Base-by-base conservation (phyloP, 148 eudicot species). In the Chenopodium formosanum region DNA sequence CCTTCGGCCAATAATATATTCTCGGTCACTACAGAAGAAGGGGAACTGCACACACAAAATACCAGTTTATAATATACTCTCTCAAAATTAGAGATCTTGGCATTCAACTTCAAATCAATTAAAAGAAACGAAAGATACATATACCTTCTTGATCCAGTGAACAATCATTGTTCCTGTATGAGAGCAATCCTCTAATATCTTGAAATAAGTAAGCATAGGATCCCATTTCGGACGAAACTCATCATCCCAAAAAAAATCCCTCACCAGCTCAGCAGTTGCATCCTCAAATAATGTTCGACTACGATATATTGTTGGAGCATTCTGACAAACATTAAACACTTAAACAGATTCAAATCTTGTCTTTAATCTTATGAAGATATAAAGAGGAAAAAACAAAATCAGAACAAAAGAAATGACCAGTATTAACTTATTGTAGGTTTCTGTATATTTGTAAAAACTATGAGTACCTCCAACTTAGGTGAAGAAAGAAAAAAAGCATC, bases 241-340 rank as follows among this genome's bases (percentile, higher is more conserved):
- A 78, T 96, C 98, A 82, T 96, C 99, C 99, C 98, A 96, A 81
- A 96, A 96, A 80, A 94, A 96, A 89, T 96, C 99, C 85, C 97
- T 94, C 82, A 96, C 97, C 77, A 92, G 76, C 87, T 96, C 99
- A 19, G 97, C 86, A 82, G 92, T 86, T 77, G 94, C 88, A 86
- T 96, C 99, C 84, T 96, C 98, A 79, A 94, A 96, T 70, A 96
- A 87, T 53, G 99, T 96, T 89, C 86, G 91, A 86, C 97, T 96
- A 34, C 92, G 89, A 82, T 92, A 94, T 37, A 94, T 86, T 48
- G 88, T 87, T 20, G 94, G 94, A 22, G 93, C 97, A 81, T 69
- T 87, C 97, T 84, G 83, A 46, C 47, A 40, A 80, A 80, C 34
- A 46, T 76, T 19, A 76, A 23, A 70, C 25, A 40, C 23, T 7